Base-by-base conservation (phyloP, 2,329 filamentous ascomycete genomes). In the Aspergillus pseudoglaucus region DNA sequence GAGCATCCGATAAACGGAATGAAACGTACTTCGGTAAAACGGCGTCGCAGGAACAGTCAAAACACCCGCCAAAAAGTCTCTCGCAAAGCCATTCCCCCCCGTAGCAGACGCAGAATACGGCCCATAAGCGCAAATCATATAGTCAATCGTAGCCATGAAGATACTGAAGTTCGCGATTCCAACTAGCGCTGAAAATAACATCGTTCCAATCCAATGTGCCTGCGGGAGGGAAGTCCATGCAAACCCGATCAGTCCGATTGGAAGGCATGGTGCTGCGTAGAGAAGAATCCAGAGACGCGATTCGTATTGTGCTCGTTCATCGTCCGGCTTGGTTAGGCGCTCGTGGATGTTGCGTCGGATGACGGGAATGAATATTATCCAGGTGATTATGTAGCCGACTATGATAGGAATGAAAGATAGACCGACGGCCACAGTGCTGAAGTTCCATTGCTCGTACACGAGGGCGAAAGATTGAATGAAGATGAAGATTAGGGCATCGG, bases 61-160 rank as follows among this genome's bases (percentile, higher is more conserved):
- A 12, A 82, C 66, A 53, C 81, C 81, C 2, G 81, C 80, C 4
- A 83, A 66, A 58, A 83, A 76, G 55, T 84, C 81, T 43, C 81
- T 73, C n/a, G 79, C 74, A 56, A 81, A 82, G 3, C 78, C 81
- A 55, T 84, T 84, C 14, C 81, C 80, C 18, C 80, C 81, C 0
- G 80, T 82, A 1, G 81, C 81, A 0, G 78, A 82, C 6, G 81
- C 80, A 0, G 80, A 76, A 59, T 80, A 83, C 0, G 75, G 74
- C 0, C 80, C 81, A 57, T 84, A 85, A 1, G 80, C 79, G 43
- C 76, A 79, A 45, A 83, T 78, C 73, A 81, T 81, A 61, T 82
- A 83, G 59, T 83, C 79, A 54, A 83, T 81, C 2, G 51, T 47
- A 14, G 49, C 43, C 42, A 45, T 44, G 23, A 47, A 52, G 23